Conservation (phyloP, 352 stramenopile species). For the Phytopythium delawarense region DNA sequence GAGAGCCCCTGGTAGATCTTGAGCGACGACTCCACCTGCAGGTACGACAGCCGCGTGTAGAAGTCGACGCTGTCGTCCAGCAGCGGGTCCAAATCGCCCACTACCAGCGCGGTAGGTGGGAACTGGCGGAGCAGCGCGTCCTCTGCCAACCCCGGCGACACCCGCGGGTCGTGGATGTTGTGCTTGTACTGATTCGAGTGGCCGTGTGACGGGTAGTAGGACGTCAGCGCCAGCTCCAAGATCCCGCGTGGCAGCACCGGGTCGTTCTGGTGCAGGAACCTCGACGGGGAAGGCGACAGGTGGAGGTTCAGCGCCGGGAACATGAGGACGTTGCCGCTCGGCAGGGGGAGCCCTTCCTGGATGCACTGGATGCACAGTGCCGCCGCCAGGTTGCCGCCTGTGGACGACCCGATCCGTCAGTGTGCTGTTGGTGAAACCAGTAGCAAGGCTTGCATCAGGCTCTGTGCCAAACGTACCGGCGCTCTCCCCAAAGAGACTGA, state of each 20-base stretch:
- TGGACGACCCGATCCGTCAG: slow-evolving; percentile 4
- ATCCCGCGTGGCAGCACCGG: slow-evolving; percentile 79
- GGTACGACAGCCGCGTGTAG: slow-evolving; percentile 76
- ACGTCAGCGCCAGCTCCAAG: slow-evolving; percentile 76
- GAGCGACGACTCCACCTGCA: slow-evolving; percentile 72
- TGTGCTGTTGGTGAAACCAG: not conserved
- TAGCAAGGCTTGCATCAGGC: not conserved
- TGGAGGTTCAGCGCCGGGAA: slow-evolving; percentile 90
- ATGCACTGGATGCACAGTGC: slow-evolving; percentile 84
- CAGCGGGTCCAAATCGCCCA: slow-evolving; percentile 82
- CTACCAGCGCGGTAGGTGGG: slow-evolving; percentile 76
- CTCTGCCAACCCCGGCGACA: slow-evolving; percentile 76
- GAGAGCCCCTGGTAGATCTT: slow-evolving; percentile 85
- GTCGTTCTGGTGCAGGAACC: slow-evolving; percentile 86
- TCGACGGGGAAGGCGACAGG: slow-evolving; percentile 80
- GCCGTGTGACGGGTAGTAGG: slow-evolving; percentile 81
- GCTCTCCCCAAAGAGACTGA: slow-evolving; percentile 82
- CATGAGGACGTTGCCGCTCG: slow-evolving; percentile 82
- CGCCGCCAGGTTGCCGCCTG: slow-evolving; percentile 84
- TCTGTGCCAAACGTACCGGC: slow-evolving; percentile 37
- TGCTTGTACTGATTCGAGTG: slow-evolving; percentile 85
- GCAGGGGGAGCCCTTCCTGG: slow-evolving; percentile 62
- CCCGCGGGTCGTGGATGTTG: slow-evolving; percentile 87
- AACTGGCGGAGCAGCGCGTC: slow-evolving; percentile 75
- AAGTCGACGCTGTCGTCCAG: slow-evolving; percentile 90